Percentiles rank a stretch among this genome's conserved stretches.
Conservation (phyloP, 179 eudicot genomes). For the Carnegiea gigantea region DNA sequence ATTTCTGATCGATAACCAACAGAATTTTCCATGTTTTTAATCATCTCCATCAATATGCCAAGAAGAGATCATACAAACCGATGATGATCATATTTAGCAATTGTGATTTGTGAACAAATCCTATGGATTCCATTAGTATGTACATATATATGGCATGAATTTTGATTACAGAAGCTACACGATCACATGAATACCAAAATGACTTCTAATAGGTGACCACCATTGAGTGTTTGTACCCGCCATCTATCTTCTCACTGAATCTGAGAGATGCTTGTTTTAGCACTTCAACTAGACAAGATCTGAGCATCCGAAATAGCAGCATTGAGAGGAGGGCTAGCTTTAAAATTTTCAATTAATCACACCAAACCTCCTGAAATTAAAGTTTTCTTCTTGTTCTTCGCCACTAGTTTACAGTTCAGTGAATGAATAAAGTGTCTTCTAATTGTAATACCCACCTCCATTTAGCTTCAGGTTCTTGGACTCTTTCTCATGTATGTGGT, state of each 20-base stretch:
- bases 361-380: background rate
- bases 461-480: conserved; percentile 36
- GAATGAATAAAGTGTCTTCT: background rate
- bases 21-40: background rate
- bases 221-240: background rate
- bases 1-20: background rate
- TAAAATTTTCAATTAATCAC: background rate
- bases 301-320: background rate
- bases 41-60: background rate
- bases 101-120: background rate
- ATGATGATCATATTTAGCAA: background rate
- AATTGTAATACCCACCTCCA: conserved; percentile 40
- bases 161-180: background rate
- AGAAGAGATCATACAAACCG: background rate
- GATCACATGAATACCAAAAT: background rate
- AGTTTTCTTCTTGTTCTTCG: background rate
- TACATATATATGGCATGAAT: conserved; percentile 5
- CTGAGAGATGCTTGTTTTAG: background rate
- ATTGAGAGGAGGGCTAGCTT: background rate
- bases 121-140: background rate
- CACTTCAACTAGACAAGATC: background rate
- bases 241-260: background rate
- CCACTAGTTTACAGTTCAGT: background rate
- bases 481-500: conserved; percentile 57
- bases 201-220: background rate